Evolutionary conservation across 2,329 filamentous ascomycete genomes (phyloP).

Genomic region (Lasiodiplodia sp.): DNA sequence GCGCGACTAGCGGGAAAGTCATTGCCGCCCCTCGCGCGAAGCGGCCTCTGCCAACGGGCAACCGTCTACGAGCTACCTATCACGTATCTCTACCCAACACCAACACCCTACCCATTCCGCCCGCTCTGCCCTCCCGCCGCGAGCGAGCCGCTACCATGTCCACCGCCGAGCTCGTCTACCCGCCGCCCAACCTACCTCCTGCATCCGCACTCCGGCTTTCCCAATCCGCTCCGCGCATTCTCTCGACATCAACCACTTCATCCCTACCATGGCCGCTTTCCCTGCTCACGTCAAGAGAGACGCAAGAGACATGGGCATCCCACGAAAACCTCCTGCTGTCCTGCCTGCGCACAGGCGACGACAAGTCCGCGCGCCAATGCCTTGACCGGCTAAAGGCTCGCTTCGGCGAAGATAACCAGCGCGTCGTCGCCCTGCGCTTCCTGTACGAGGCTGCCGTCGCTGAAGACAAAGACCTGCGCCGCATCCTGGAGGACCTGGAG

Average conservation of each 20-base stretch:
- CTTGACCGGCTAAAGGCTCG: conserved; percentile 78
- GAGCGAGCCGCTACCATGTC: conserved; percentile 7
- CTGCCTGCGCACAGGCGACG: conserved; percentile 84
- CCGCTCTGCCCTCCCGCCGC: not conserved
- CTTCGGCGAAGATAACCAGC: conserved; percentile 85
- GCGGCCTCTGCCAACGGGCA: not conserved
- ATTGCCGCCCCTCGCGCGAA: not conserved
- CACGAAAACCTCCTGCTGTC: conserved; percentile 89
- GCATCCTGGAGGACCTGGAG: conserved; percentile 79
- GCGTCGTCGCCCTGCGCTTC: conserved; percentile 82
- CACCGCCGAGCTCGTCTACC: conserved; percentile 47
- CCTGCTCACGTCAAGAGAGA: conserved; percentile 65
- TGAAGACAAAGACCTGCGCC: conserved; percentile 69
- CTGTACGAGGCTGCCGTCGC: conserved; percentile 86
- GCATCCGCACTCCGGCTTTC: conserved; percentile 54
- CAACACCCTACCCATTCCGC: not conserved
- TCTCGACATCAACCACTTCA: conserved; percentile 47
- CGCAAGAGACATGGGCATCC: conserved; percentile 80
- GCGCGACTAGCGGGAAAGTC: conserved; percentile 1
- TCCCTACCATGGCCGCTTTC: conserved; percentile 60
- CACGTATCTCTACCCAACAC: conserved; percentile 9
- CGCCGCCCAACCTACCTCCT: conserved; percentile 50
- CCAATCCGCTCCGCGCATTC: conserved; percentile 53
- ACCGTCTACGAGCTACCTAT: conserved; percentile 4
- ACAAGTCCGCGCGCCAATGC: conserved; percentile 76